Percentiles rank a stretch among this genome's conserved stretches.
Conservation (phyloP, 1,284 basidiomycete genomes). For the Cutaneotrichosporon spelunceum region DNA sequence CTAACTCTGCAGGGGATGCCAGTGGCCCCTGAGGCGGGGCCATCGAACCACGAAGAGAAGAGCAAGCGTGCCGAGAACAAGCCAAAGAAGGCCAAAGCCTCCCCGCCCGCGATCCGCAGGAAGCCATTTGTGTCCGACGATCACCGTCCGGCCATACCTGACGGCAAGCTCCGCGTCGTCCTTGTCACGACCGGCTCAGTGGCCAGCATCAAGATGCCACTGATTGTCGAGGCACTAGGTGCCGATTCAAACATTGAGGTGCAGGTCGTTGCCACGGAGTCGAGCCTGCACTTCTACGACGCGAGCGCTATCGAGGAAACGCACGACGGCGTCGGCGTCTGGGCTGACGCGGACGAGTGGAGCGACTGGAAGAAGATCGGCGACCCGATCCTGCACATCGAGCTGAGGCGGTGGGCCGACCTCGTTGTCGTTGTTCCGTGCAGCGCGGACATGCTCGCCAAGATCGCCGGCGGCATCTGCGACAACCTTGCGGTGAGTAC, state of each 20-base stretch:
- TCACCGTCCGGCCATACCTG: slow-evolving; percentile 29
- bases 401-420: slow-evolving; percentile 93
- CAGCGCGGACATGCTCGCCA: slow-evolving; percentile 90
- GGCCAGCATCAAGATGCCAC: slow-evolving; percentile 85
- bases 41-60: background rate
- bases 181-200: slow-evolving; percentile 89
- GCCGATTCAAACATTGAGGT: slow-evolving; percentile 72
- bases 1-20: background rate
- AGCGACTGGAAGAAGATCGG: slow-evolving; percentile 67
- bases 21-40: background rate
- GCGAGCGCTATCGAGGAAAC: slow-evolving; percentile 53
- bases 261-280: slow-evolving; percentile 76
- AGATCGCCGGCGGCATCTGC: slow-evolving; percentile 81
- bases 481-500: slow-evolving; percentile 75
- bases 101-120: background rate
- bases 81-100: background rate
- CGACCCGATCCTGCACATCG: slow-evolving; percentile 93
- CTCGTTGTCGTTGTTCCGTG: slow-evolving; percentile 90
- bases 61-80: background rate
- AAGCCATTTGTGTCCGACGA: slow-evolving; percentile 38
- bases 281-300: slow-evolving; percentile 75
- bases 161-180: slow-evolving; percentile 62
- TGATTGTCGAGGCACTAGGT: slow-evolving; percentile 65
- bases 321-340: slow-evolving; percentile 62
- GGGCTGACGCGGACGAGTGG: slow-evolving; percentile 94